A percentile compares a stretch with the other conserved stretches of the same genome.
Evolutionary conservation across 2,329 filamentous ascomycete species (phyloP).

Genomic region (Pezicula radicicola): DNA sequence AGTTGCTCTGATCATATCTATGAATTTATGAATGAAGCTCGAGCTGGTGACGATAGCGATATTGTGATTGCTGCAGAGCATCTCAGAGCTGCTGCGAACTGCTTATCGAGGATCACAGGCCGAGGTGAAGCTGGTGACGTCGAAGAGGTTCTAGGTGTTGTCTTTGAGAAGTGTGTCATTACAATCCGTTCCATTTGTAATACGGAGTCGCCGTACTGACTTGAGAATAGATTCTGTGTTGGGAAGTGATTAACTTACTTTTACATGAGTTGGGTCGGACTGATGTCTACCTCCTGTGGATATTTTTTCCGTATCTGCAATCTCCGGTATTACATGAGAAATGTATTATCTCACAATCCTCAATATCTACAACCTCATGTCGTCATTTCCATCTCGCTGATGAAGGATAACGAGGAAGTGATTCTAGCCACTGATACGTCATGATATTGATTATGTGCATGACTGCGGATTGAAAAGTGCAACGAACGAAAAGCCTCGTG

Average conservation of each 20-base stretch:
- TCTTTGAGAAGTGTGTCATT: conserved; percentile 80
- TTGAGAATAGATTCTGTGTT: conserved; percentile 23
- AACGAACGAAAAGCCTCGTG: not conserved
- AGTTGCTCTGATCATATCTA: conserved; percentile 70
- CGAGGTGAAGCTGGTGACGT: conserved; percentile 83
- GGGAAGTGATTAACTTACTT: conserved; percentile 19
- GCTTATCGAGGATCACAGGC: conserved; percentile 84
- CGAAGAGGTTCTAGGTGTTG: conserved; percentile 91
- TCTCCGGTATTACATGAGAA: not conserved
- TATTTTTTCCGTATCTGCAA: not conserved
- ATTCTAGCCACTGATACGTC: not conserved
- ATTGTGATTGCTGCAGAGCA: conserved; percentile 90
- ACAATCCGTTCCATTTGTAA: not conserved
- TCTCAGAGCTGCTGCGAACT: conserved; percentile 75
- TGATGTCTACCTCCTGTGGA: not conserved
- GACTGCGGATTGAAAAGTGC: not conserved
- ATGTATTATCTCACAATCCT: not conserved
- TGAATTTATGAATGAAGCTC: conserved; percentile 65
- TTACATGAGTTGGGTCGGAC: not conserved
- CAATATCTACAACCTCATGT: not conserved
- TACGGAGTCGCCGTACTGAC: conserved; percentile 1
- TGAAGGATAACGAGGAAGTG: not conserved
- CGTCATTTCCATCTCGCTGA: no score
- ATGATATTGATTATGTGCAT: not conserved
- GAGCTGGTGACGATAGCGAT: conserved; percentile 57